A percentile compares a stretch with the other conserved stretches of the same genome.
Evolutionary conservation across 345 rosid species (phyloP).

Genomic region (Eucalyptus marginata): DNA sequence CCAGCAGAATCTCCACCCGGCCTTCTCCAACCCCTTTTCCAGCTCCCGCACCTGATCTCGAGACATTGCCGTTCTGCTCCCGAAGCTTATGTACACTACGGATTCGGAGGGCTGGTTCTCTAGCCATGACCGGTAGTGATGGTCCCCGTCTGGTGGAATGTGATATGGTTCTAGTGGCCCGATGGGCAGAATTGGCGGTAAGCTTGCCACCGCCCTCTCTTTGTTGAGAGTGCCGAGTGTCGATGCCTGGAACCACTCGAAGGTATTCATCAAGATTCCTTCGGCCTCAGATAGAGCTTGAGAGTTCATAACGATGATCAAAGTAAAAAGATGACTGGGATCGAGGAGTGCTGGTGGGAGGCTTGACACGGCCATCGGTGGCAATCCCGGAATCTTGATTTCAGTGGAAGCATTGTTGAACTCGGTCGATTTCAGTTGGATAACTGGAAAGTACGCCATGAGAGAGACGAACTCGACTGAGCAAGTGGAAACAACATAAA

Average conservation of each 20-base stretch:
- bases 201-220: background rate
- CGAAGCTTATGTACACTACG: conserved; percentile 25
- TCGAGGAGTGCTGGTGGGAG: conserved; percentile 13
- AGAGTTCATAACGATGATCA: background rate
- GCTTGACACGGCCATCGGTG: conserved; percentile 7
- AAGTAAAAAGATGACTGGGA: background rate
- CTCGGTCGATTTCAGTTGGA: background rate
- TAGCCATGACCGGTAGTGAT: conserved; percentile 9
- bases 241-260: conserved; percentile 9
- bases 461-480: conserved; percentile 12
- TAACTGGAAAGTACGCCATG: background rate
- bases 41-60: conserved; percentile 23
- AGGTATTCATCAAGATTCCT: conserved; percentile 23
- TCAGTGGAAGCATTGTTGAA: background rate
- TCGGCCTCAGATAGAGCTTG: background rate
- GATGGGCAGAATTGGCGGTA: conserved; percentile 8
- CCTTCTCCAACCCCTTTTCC: conserved; percentile 14
- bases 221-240: background rate
- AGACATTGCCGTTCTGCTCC: conserved; percentile 21
- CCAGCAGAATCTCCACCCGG: conserved; percentile 28
- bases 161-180: conserved; percentile 17
- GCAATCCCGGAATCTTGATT: conserved; percentile 17
- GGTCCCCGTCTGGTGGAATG: background rate
- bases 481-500: conserved; percentile 8
- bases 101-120: conserved; percentile 15